Evolutionary conservation across 306 rosid species (phyloP), one percentile per base, ranked within the genome.

Genomic region (Cyamopsis tetragonoloba): DNA sequence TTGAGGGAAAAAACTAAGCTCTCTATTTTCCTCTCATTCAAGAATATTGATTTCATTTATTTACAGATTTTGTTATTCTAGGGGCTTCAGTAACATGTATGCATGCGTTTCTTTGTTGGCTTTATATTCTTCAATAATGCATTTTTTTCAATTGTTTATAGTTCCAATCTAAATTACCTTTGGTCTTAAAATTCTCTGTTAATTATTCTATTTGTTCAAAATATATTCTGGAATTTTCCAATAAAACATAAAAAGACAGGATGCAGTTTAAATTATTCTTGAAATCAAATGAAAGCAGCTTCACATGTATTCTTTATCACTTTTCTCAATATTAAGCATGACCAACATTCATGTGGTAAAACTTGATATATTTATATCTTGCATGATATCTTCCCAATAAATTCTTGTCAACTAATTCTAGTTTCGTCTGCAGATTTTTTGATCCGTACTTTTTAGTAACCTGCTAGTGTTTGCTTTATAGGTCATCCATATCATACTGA

Each of bases 401-500:
- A 31, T 6, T 51, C 32, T 26, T 50, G 55, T 38, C 51, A 20
- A 54, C 10, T 61, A 15, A 54, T 58, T 63, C 1, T 55, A 6
- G 26, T 41, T 28, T 39, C 7, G 6, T 61, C 41, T 64, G 32
- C 43, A 51, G 57, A 24, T 8, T 8, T 26, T 14, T 35, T 42
- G 18, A n/a, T n/a, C n/a, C n/a, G n/a, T n/a, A n/a, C n/a, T 6
- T 66, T 53, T 50, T 23, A 13, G 34, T 61, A 62, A 71, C 77
- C 38, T 17, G 2, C 60, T 11, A 17, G 32, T 60, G 18, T 75
- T 38, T 84, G 39, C 69, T 62, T 65, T 79, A 37, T 62, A 93
- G 99, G 97, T 43, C 86, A 93, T 67, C 96, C 91, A 1, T 90
- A 84, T 84, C 97, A 93, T 56, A 74, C 86, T 3, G 79, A 81